Base-by-base conservation (phyloP, 2,329 filamentous ascomycete genomes). In the Pyrenophora teres region DNA sequence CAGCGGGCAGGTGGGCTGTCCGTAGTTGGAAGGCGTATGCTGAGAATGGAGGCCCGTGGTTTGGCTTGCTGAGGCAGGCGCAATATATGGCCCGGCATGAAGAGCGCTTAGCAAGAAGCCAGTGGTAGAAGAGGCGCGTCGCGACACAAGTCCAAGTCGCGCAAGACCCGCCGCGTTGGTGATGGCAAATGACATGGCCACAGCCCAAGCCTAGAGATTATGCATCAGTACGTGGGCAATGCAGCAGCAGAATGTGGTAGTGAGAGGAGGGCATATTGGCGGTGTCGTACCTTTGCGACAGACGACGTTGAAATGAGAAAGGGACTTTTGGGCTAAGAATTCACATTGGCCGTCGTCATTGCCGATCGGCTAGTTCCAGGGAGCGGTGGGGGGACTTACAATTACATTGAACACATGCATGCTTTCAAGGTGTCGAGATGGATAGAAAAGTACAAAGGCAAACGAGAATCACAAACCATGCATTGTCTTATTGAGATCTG, bases 161-260 rank as follows among this genome's bases (percentile, higher is more conserved):
- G 54, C 60, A 48, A 59, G 42, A 56, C 54, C 52, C 41, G 63
- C 59, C 38, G 63, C 63, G 56, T 67, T 65, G 52, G 64, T 57
- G 21, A 69, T 66, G 40, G 69, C 68, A 63, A 67, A 61, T 60
- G 68, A 68, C 71, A 73, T 73, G 71, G 68, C 69, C 68, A 62
- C 59, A 63, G 68, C 70, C 70, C 62, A 69, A 55, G 62, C 62
- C 67, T 70, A 52, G 30, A 43, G 40, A 44, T 54, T 23, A 59
- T 39, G 39, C 46, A 56, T 72, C 54, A 71, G 67, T 59, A 52
- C 40, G 48, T 36, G 47, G 21, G 19, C 30, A 30, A 16, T 38
- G 40, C 23, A 40, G 49, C 19, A 46, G 40, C 50, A 43, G 13
- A 40, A 46, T 41, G 40, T 36, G 23, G 47, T 44, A 43, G 46